Base-by-base conservation (phyloP, 495 filamentous ascomycete genomes). In the Penicillium waksmanii region DNA sequence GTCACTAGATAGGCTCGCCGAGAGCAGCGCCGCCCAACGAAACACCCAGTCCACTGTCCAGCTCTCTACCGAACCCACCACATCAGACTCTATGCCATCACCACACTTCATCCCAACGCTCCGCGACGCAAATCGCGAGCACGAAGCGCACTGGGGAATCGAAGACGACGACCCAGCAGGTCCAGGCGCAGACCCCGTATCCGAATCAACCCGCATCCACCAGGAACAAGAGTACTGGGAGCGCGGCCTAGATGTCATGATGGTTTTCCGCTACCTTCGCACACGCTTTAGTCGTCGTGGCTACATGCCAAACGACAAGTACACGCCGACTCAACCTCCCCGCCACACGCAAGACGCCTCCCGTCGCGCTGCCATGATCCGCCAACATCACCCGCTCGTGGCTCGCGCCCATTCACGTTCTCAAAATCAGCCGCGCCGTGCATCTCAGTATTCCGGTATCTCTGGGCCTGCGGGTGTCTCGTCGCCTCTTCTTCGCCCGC, bases 251-350 rank as follows among this genome's bases (percentile, higher is more conserved):
- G 91, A 96, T 63, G 82, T 96, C 57, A 86, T 85, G 71, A 88
- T 93, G 72, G 87, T 96, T n/a, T 96, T 96, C 78, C 85, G 87
- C 40, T 95, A 92, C 70, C 84, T 97, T 18, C 82, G 85, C 50
- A 87, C 84, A 17, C 90, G 91, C 61, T 95, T 96, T 71, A 80
- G 82, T 51, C 75, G 60, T 36, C 73, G 68, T 40, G 63, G 67
- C 35, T 77, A 66, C 56, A 74, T 71, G 64, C 72, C 61, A 70
- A 71, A 71, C 65, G 57, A 70, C 7, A 77, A 55, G 42, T 73
- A 69, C 55, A 65, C 58, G 62, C 70, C 57, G 50, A 59, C 66
- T 35, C 54, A 77, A 2, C 70, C 80, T 6, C 70, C 69, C 50
- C 77, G 61, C 62, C 74, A 69, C 18, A 79, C 81, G 8, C 83